These are phyloP conservation scores for Wilhelminamyces savonicus DNA, from an alignment of 805 yeast species.

Conservation along the genomic window DNA sequence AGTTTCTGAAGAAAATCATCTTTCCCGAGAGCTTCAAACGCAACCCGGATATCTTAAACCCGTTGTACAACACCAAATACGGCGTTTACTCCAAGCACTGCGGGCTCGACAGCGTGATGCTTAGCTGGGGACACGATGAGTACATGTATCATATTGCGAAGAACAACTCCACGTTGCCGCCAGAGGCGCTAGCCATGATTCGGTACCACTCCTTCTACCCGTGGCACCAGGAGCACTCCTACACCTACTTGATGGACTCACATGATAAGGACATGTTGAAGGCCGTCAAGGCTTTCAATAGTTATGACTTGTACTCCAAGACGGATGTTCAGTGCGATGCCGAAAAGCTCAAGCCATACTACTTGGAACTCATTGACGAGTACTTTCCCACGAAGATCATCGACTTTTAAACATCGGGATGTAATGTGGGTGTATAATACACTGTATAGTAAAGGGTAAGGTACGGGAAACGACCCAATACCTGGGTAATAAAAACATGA, in stretches of 20 bases:
- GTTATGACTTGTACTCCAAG: slow-evolving; percentile 64
- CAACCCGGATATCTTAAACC: slow-evolving; percentile 58
- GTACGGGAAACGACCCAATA: too few relatives aligned
- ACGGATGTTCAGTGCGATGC: slow-evolving; percentile 43
- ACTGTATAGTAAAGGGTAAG: too few relatives aligned
- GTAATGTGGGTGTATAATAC: too few relatives aligned
- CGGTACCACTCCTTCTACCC: slow-evolving; percentile 73
- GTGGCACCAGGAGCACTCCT: slow-evolving; percentile 69
- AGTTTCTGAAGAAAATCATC: slow-evolving; percentile 52
- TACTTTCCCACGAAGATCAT: slow-evolving; percentile 52
- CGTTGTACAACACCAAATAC: slow-evolving; percentile 57
- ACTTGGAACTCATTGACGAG: slow-evolving; percentile 58
- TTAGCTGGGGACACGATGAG: slow-evolving; percentile 78
- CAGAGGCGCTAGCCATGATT: slow-evolving; percentile 67
- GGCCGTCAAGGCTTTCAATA: slow-evolving; percentile 62
- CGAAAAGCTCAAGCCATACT: slow-evolving; percentile 50
- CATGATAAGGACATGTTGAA: slow-evolving; percentile 54
- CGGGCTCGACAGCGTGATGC: slow-evolving; percentile 64
- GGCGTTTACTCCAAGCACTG: slow-evolving; percentile 62
- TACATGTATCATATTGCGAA: slow-evolving; percentile 71
- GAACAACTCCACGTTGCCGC: slow-evolving; percentile 55
- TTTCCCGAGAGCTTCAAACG: slow-evolving; percentile 52
- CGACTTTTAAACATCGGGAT: slow-evolving; percentile 56
- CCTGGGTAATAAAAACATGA: too few relatives aligned
- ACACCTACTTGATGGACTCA: slow-evolving; percentile 56